phyloP scores from a whole-genome alignment of 768 basidiomycete species.

The Suillus brevipes region DNA sequence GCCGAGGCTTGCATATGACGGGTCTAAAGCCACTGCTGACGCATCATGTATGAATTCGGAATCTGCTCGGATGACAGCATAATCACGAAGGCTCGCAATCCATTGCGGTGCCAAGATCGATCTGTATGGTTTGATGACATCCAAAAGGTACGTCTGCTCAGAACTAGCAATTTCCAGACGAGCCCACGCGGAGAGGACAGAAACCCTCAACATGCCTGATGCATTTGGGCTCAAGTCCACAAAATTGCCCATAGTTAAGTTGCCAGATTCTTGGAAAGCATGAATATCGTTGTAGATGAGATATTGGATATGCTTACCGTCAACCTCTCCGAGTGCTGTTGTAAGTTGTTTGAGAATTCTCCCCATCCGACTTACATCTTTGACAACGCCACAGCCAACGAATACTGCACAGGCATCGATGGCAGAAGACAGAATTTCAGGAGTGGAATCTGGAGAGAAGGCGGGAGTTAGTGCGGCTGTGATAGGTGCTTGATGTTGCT shows the following conservation, averaged over 20 bases:
- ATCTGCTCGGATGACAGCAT: slow-evolving; percentile 86
- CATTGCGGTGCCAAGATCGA: slow-evolving; percentile 76
- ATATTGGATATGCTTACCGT: slow-evolving; percentile 50
- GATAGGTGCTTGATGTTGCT: slow-evolving; percentile 98
- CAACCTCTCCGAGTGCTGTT: slow-evolving; percentile 84
- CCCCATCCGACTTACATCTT: slow-evolving; percentile 89
- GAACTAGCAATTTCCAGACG: slow-evolving; percentile 80
- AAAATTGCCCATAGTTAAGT: slow-evolving; percentile 82
- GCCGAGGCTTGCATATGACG: slow-evolving; percentile 84
- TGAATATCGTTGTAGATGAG: slow-evolving; percentile 11
- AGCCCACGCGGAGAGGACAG: slow-evolving; percentile 94
- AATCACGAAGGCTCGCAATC: slow-evolving; percentile 88
- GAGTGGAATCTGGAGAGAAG: slow-evolving; percentile 92
- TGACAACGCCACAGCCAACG: slow-evolving; percentile 92
- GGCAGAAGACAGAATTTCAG: slow-evolving; percentile 91
- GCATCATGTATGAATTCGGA: slow-evolving; percentile 82
- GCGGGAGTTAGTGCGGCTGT: slow-evolving; percentile 96
- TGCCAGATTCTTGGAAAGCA: slow-evolving; percentile 63
- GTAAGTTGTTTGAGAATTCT: slow-evolving; percentile 89
- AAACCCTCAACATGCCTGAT: slow-evolving; percentile 90
- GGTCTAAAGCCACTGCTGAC: slow-evolving; percentile 72
- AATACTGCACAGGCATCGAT: slow-evolving; percentile 93
- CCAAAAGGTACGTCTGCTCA: slow-evolving; percentile 71
- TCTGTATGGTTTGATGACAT: slow-evolving; percentile 82
- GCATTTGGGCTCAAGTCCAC: slow-evolving; percentile 91